A percentile compares a stretch with the other conserved stretches of the same genome.
Evolutionary conservation across 768 basidiomycete genomes (phyloP).

Genomic region (Macrolepiota dolichaula): DNA sequence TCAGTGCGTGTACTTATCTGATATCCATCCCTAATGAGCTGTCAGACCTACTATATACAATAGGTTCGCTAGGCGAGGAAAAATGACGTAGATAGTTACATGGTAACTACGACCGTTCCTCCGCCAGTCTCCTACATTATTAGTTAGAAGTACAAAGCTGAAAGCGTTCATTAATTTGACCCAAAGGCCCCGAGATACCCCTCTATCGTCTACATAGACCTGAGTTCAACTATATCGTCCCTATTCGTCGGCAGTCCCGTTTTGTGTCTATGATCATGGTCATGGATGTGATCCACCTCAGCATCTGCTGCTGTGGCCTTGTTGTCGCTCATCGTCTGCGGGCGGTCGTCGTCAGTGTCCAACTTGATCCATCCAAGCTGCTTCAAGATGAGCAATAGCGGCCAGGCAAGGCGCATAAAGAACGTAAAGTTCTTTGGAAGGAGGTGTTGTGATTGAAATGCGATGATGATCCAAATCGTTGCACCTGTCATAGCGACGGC

Average conservation of each 20-base stretch:
- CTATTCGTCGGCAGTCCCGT: background rate
- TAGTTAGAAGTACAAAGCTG: too few relatives aligned
- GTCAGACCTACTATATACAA: too few relatives aligned
- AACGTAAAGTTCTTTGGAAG: slow-evolving; percentile 25
- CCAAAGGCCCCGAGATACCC: too few relatives aligned
- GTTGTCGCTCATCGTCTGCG: background rate
- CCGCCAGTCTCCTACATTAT: too few relatives aligned
- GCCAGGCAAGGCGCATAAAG: slow-evolving; percentile 34
- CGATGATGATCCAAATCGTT: slow-evolving; percentile 53
- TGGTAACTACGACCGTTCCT: too few relatives aligned
- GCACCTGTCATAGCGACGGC: slow-evolving; percentile 45
- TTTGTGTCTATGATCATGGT: background rate
- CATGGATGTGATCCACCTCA: background rate
- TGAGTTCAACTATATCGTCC: too few relatives aligned
- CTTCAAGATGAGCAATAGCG: slow-evolving; percentile 19
- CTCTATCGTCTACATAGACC: too few relatives aligned
- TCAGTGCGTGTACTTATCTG: too few relatives aligned
- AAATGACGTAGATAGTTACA: too few relatives aligned
- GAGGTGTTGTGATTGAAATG: slow-evolving; percentile 45
- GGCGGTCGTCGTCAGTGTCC: background rate
- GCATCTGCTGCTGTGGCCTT: background rate
- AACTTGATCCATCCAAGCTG: background rate
- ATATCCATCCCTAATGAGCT: too few relatives aligned
- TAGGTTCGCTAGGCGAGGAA: too few relatives aligned
- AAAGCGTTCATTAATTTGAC: too few relatives aligned